phyloP scores from a whole-genome alignment of 306 rosid genomes.

The Vigna reflexopilosa region DNA sequence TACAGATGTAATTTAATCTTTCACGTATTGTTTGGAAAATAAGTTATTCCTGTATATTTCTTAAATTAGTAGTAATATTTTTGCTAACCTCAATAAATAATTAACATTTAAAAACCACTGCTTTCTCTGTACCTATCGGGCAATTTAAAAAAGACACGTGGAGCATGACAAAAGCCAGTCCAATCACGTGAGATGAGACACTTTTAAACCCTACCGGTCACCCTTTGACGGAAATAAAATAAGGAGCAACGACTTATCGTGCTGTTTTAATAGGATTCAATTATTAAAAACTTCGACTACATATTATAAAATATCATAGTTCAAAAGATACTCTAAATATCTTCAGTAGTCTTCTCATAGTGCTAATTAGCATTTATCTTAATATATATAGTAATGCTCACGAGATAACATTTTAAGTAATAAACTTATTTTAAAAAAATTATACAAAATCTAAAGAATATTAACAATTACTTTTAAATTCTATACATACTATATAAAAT shows the following conservation, averaged over 20 bases:
- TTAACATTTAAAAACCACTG: not conserved
- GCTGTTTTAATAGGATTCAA: no score
- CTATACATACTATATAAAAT: no score
- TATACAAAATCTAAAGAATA: no score
- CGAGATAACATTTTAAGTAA: no score
- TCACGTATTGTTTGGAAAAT: not conserved
- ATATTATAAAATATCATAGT: no score
- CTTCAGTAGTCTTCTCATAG: no score
- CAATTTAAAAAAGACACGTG: slow-evolving; percentile 49
- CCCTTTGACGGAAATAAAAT: slow-evolving; percentile 57
- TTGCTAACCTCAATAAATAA: not conserved
- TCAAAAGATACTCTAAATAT: no score
- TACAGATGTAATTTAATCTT: not conserved
- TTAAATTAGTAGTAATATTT: not conserved
- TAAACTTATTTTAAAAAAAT: no score
- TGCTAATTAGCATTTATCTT: no score
- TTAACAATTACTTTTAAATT: no score
- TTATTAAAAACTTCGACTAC: no score
- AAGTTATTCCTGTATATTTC: not conserved
- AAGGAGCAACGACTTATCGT: not conserved
- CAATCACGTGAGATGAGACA: slow-evolving; percentile 71
- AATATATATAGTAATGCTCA: no score
- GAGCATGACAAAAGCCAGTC: slow-evolving; percentile 25
- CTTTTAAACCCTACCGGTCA: slow-evolving; percentile 50
- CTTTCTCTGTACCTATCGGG: slow-evolving; percentile 3